A percentile compares a stretch with the other conserved stretches of the same genome.
phyloP scores from a whole-genome alignment of 257 asterid genomes.

The Linaria vulgaris region DNA sequence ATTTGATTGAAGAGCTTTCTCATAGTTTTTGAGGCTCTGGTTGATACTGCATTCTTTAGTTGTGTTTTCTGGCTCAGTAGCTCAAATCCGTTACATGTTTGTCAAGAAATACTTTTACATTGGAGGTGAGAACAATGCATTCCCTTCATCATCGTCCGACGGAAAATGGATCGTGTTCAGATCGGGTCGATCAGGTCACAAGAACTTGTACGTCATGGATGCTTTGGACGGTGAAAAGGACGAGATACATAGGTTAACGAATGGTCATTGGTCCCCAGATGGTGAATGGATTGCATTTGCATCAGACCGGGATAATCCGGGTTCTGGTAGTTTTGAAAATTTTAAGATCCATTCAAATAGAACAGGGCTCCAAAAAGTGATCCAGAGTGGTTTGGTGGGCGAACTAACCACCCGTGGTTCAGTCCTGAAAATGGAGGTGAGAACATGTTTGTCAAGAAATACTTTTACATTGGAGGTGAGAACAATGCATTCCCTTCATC shows the following conservation, averaged over 20 bases:
- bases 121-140: slow-evolving; percentile 76
- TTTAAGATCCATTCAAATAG: slow-evolving; percentile 76
- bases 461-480: slow-evolving; percentile 55
- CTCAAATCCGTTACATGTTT: slow-evolving; percentile 66
- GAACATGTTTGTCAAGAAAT: slow-evolving; percentile 57
- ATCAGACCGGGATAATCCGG: slow-evolving; percentile 77
- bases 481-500: slow-evolving; percentile 90
- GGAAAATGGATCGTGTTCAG: slow-evolving; percentile 88
- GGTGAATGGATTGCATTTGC: slow-evolving; percentile 71
- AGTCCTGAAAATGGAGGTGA: slow-evolving; percentile 74
- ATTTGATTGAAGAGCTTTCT: too few species aligned
- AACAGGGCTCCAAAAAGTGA: slow-evolving; percentile 68
- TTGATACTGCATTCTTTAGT: too few species aligned
- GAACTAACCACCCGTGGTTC: slow-evolving; percentile 87
- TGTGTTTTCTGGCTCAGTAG: too few species aligned
- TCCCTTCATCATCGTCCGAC: slow-evolving; percentile 87
- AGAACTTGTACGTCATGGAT: slow-evolving; percentile 85
- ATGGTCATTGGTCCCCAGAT: slow-evolving; percentile 78
- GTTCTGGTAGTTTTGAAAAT: slow-evolving; percentile 67
- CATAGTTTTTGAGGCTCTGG: too few species aligned
- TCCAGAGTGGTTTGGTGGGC: slow-evolving; percentile 82
- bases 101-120: slow-evolving; percentile 49
- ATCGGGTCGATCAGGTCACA: slow-evolving; percentile 82
- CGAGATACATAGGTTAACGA: slow-evolving; percentile 51
- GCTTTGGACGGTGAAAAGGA: slow-evolving; percentile 68